Conservation (phyloP, 1,284 basidiomycete genomes). For the Somion occarium region DNA sequence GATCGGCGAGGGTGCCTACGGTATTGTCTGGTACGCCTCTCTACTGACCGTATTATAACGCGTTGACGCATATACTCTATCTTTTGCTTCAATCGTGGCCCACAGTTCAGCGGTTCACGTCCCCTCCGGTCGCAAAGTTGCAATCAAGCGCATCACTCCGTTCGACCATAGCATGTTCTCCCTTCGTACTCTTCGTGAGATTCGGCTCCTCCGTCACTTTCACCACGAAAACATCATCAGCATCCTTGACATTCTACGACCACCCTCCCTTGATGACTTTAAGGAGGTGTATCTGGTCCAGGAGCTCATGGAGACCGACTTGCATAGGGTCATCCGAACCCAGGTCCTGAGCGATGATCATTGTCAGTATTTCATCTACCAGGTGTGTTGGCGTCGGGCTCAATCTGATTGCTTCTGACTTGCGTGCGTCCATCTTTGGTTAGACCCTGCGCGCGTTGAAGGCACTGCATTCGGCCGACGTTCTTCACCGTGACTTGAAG, state of each 20-base stretch:
- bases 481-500: conserved; percentile 94
- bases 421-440: background rate
- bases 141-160: conserved; percentile 80
- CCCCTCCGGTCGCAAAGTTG: conserved; percentile 53
- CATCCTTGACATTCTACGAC: conserved; percentile 92
- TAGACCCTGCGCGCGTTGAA: conserved; percentile 92
- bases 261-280: conserved; percentile 84
- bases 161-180: conserved; percentile 90
- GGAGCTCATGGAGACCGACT: conserved; percentile 71
- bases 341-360: conserved; percentile 85
- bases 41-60: conserved; percentile 6
- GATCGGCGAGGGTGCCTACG: conserved; percentile 82
- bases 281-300: conserved; percentile 90
- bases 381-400: background rate
- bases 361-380: conserved; percentile 76
- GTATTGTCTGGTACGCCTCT: conserved; percentile 56
- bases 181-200: conserved; percentile 77
- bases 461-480: conserved; percentile 90
- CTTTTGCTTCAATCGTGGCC: background rate
- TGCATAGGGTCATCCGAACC: conserved; percentile 72
- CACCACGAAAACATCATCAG: conserved; percentile 96
- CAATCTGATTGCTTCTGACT: background rate
- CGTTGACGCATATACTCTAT: background rate
- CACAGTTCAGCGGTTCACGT: conserved; percentile 64
- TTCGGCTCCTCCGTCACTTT: conserved; percentile 89